Evolutionary conservation across 768 basidiomycete genomes (phyloP).

Genomic region (Hemileccinum rubropunctum): DNA sequence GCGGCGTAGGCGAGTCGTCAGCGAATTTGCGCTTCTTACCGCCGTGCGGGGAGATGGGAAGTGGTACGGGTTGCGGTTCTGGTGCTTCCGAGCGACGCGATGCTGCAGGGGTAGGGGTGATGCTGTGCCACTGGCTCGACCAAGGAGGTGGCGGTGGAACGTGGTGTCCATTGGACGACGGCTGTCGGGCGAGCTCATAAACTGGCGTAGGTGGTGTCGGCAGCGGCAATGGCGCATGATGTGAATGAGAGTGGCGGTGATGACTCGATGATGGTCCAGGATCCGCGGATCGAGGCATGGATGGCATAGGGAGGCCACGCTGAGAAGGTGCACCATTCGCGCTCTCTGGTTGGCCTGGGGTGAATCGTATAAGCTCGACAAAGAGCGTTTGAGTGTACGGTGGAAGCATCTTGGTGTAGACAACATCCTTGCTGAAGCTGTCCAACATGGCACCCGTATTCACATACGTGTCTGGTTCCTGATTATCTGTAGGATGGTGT

Average conservation of each 20-base stretch:
- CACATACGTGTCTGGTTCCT: conserved; percentile 59
- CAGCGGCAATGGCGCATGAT: conserved; percentile 30
- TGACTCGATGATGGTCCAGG: conserved; percentile 30
- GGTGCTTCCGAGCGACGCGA: conserved; percentile 25
- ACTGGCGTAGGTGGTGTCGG: conserved; percentile 35
- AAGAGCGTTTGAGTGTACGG: conserved; percentile 69
- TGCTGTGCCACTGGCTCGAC: conserved; percentile 32
- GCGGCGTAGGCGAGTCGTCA: conserved; percentile 32
- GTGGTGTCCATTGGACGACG: conserved; percentile 33
- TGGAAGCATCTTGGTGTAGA: conserved; percentile 63
- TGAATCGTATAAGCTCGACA: conserved; percentile 62
- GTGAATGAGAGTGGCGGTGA: conserved; percentile 28
- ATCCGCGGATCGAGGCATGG: conserved; percentile 23
- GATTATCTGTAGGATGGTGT: conserved; percentile 35
- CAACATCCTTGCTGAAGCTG: conserved; percentile 65
- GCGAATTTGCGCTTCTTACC: conserved; percentile 36
- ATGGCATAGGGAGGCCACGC: conserved; percentile 15
- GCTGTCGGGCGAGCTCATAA: conserved; percentile 30
- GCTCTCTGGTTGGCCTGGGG: conserved; percentile 31
- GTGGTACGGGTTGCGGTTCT: conserved; percentile 13
- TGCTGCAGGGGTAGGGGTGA: conserved; percentile 11
- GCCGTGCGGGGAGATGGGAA: conserved; percentile 27
- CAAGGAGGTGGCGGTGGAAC: conserved; percentile 35
- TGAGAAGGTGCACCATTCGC: conserved; percentile 15
- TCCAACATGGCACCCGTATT: conserved; percentile 74